Evolutionary conservation across 2,329 filamentous ascomycete genomes (phyloP).

Genomic region (Paecilomyces fulvus): DNA sequence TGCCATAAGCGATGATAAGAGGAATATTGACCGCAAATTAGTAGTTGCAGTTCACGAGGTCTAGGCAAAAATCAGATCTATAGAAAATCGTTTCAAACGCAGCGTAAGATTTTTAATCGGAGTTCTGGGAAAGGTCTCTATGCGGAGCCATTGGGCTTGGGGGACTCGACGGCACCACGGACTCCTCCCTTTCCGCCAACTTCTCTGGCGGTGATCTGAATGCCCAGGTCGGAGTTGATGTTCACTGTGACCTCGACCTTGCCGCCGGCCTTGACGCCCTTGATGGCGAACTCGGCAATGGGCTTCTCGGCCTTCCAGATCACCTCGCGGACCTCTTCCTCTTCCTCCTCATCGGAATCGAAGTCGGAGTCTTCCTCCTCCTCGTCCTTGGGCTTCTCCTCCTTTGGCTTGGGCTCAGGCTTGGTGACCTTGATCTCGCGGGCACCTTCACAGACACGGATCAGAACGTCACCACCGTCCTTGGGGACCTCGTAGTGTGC

Average conservation of each 20-base stretch:
- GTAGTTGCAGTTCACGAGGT: neutral
- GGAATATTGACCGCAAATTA: conserved; percentile 6
- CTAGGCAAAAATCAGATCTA: neutral
- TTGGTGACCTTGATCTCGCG: conserved; percentile 91
- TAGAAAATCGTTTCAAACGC: neutral
- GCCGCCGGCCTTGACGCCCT: conserved; percentile 72
- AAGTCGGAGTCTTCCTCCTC: conserved; percentile 54
- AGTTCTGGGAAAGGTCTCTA: conserved; percentile 4
- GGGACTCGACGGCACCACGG: conserved; percentile 49
- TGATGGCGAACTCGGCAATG: conserved; percentile 78
- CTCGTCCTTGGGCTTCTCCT: conserved; percentile 48
- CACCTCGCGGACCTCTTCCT: conserved; percentile 81
- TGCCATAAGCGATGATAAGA: neutral
- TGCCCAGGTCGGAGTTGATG: conserved; percentile 67
- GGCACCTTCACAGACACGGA: conserved; percentile 80
- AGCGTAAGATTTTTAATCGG: neutral
- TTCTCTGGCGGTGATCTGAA: conserved; percentile 75
- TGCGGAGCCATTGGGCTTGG: conserved; percentile 26
- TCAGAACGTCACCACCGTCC: conserved; percentile 75
- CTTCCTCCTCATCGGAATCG: conserved; percentile 55
- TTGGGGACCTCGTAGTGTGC: conserved; percentile 69
- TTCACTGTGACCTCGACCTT: conserved; percentile 95
- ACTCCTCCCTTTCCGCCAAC: conserved; percentile 82
- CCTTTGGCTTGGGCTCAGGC: conserved; percentile 68
- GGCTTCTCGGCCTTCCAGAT: conserved; percentile 79